Conservation (phyloP, 2,329 filamentous ascomycete genomes). For the Blastomyces silverae region DNA sequence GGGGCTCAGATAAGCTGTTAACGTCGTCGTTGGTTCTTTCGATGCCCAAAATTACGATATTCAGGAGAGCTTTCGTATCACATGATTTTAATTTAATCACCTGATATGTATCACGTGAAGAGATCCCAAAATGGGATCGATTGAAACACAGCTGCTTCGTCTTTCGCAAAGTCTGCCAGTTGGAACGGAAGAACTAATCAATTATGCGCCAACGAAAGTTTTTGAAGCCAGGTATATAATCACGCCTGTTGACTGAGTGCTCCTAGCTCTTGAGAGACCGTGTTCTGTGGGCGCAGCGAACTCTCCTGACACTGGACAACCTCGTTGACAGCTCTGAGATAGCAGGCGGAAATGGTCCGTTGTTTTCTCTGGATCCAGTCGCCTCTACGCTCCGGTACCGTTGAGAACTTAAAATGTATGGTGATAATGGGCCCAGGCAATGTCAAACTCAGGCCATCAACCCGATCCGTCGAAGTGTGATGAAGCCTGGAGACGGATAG, state of each 20-base stretch:
- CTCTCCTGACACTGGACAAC: too few relatives aligned
- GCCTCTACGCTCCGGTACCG: neutral
- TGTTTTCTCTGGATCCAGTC: conserved; percentile 4
- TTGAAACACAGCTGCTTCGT: neutral
- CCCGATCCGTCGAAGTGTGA: neutral
- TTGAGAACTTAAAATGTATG: neutral
- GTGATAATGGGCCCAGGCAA: neutral
- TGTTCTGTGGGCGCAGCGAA: neutral
- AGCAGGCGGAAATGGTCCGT: neutral
- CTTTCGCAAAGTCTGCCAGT: neutral
- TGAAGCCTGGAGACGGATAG: neutral
- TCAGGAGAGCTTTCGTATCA: neutral
- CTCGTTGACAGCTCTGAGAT: too few relatives aligned
- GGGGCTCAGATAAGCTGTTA: neutral
- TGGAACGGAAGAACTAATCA: too few relatives aligned
- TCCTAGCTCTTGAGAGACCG: neutral
- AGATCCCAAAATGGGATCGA: too few relatives aligned
- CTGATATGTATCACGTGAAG: too few relatives aligned
- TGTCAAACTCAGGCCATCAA: neutral
- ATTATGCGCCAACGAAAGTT: neutral
- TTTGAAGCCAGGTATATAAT: neutral
- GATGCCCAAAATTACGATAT: neutral
- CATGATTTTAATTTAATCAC: neutral
- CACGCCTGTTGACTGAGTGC: neutral
- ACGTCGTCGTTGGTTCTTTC: neutral